Evolutionary conservation across 2,329 filamentous ascomycete species (phyloP), one percentile per base, ranked within the genome.

Genomic region (Esteya vermicola): DNA sequence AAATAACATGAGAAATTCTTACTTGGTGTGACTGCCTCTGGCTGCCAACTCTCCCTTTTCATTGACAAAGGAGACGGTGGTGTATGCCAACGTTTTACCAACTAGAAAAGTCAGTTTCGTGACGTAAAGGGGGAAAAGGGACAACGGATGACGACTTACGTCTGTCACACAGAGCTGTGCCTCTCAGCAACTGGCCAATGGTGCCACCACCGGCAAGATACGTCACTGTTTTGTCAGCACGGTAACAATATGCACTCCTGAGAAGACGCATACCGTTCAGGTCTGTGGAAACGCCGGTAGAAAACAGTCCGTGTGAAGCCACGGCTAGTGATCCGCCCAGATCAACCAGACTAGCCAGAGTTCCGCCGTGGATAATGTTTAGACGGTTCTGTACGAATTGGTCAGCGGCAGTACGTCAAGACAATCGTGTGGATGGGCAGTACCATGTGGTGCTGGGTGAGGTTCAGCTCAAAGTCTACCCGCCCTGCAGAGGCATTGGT

Each of bases 401-500:
- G 43, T 44, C 30, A 42, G 43, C 8, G 25, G 20, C 10, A 5
- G 23, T 10, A 18, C 38, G 19, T 16, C 4, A 27, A 14, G 25
- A 10, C 13, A 20, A 10, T 10, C 36, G 23, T 4, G 19, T 20
- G 5, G 10, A 16, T n/a, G 6, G 16, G 19, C 49, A 67, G 44
- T 53, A 85, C 81, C 1, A 81, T 86, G 51, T 88, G 83, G 45
- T 85, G 70, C 47, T 80, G 77, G 39, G 77, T 62, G 45, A 89
- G 82, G 46, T 81, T 71, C 9, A 89, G 62, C 53, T 86, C 81
- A 54, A 89, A 86, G 45, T 82, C 71, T 19, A 89, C 82, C 40
- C 65, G 69, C 27, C 83, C 82, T 1, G 74, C 67, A 6, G 65
- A 57, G 3, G 81, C 82, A 44, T 69, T 65, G 10, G 73, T 73